Evolutionary conservation across 2,329 filamentous ascomycete genomes (phyloP).

Genomic region (Fusarium euwallaceae): DNA sequence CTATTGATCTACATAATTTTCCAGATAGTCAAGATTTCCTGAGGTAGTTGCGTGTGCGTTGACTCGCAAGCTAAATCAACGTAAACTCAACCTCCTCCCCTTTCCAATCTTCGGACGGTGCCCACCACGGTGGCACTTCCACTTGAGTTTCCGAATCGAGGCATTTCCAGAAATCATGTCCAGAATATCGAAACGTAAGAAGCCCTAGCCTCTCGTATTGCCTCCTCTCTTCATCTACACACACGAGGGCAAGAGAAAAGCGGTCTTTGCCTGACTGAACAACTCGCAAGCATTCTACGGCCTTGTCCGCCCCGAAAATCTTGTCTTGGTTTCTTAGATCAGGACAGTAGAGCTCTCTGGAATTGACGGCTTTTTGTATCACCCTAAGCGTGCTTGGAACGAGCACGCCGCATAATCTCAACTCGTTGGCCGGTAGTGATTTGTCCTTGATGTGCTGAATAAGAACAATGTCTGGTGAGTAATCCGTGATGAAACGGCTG

Average conservation of each 20-base stretch:
- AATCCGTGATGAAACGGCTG: not conserved
- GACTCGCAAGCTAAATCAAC: not conserved
- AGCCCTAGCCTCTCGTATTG: not conserved
- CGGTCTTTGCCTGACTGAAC: not conserved
- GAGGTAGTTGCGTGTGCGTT: not conserved
- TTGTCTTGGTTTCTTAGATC: not conserved
- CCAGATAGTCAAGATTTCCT: too few relatives aligned
- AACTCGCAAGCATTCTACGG: not conserved
- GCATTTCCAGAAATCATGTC: not conserved
- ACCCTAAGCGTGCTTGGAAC: not conserved
- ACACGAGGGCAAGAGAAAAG: not conserved
- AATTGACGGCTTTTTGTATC: not conserved
- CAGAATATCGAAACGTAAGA: not conserved
- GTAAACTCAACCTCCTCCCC: not conserved
- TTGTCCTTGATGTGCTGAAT: not conserved
- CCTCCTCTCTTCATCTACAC: not conserved
- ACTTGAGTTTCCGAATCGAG: accelerated
- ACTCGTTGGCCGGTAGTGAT: not conserved
- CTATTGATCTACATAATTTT: too few relatives aligned
- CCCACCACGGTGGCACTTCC: not conserved
- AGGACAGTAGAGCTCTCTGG: not conserved
- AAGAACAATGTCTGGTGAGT: not conserved
- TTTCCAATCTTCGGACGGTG: not conserved
- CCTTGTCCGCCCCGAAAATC: not conserved
- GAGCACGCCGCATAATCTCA: not conserved